phyloP scores from a whole-genome alignment of 2,329 filamentous ascomycete genomes.

The Cordyceps pruinosa region DNA sequence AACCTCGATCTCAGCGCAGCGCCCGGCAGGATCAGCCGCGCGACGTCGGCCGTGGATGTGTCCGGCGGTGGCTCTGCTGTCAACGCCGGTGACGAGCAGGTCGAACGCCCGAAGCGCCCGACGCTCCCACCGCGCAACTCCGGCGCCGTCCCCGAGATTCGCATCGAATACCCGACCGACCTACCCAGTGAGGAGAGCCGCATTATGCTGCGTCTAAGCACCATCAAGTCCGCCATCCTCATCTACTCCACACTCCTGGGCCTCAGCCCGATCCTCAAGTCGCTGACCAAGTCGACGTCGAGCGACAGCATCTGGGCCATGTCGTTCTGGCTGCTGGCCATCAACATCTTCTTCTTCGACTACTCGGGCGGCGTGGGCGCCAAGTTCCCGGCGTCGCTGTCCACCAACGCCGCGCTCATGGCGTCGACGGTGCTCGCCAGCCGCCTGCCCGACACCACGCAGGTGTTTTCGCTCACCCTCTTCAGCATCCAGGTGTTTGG shows the following conservation, averaged over 20 bases:
- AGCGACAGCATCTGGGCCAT: constrained; percentile 97
- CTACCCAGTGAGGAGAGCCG: constrained; percentile 32
- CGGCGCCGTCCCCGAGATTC: background rate
- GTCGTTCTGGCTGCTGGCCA: constrained; percentile 83
- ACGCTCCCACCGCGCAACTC: background rate
- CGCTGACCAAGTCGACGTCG: constrained; percentile 86
- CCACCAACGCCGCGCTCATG: constrained; percentile 95
- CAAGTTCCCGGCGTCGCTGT: constrained; percentile 68
- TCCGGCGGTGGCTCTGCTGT: too few species aligned
- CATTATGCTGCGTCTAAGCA: constrained; percentile 56
- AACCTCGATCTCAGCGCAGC: constrained; percentile 27
- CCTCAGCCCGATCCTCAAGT: constrained; percentile 91
- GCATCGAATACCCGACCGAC: constrained; percentile 16
- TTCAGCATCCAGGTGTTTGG: constrained; percentile 98
- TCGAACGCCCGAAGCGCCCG: background rate
- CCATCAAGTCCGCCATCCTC: constrained; percentile 83
- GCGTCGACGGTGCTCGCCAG: constrained; percentile 90
- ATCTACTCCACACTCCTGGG: constrained; percentile 92
- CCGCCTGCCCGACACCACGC: constrained; percentile 78
- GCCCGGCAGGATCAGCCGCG: background rate
- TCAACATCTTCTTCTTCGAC: constrained; percentile 98
- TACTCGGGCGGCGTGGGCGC: constrained; percentile 65
- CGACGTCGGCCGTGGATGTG: background rate
- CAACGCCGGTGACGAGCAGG: background rate
- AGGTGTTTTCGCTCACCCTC: constrained; percentile 90